A percentile compares a stretch with the other conserved stretches of the same genome.
These are phyloP conservation scores for Pyricularia grisea DNA, from an alignment of 2,329 filamentous ascomycete species.

Conservation along the genomic window DNA sequence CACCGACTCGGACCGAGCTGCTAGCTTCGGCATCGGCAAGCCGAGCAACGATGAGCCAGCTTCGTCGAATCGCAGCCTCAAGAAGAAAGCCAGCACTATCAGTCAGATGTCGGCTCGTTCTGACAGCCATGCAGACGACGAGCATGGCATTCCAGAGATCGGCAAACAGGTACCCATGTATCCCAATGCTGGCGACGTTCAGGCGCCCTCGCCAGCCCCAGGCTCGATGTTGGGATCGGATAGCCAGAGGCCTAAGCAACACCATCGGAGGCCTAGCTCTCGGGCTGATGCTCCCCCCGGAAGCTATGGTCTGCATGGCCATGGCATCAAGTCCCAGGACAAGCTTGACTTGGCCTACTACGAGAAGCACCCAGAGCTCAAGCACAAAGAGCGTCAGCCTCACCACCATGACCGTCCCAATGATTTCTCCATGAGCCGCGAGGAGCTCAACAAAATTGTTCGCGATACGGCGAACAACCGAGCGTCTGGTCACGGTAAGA, in stretches of 20 bases:
- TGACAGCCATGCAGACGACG: conserved; percentile 52
- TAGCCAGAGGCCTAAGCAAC: conserved; percentile 34
- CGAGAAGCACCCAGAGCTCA: conserved; percentile 78
- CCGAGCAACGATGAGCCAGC: conserved; percentile 42
- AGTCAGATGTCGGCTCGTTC: conserved; percentile 39
- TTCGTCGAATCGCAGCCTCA: conserved; percentile 40
- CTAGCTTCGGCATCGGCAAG: conserved; percentile 74
- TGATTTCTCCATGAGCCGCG: conserved; percentile 81
- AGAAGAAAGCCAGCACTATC: conserved; percentile 51
- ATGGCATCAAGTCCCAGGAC: conserved; percentile 66
- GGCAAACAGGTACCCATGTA: conserved; percentile 92
- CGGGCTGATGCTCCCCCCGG: conserved; percentile 69
- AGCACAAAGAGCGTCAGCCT: conserved; percentile 60
- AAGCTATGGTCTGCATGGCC: conserved; percentile 88
- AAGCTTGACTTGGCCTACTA: conserved; percentile 80
- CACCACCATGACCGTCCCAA: conserved; percentile 45
- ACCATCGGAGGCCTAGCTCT: conserved; percentile 63
- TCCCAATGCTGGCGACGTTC: conserved; percentile 84
- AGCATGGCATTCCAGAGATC: conserved; percentile 86
- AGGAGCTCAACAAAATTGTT: conserved; percentile 85
- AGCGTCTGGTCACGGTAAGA: conserved; percentile 41
- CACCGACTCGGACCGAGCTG: conserved; percentile 82
- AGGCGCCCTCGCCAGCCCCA: conserved; percentile 79
- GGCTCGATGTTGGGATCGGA: conserved; percentile 26
- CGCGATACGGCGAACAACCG: conserved; percentile 53